Evolutionary conservation across 2,329 filamentous ascomycete species (phyloP).

Genomic region (Sporothrix dimorphospora): DNA sequence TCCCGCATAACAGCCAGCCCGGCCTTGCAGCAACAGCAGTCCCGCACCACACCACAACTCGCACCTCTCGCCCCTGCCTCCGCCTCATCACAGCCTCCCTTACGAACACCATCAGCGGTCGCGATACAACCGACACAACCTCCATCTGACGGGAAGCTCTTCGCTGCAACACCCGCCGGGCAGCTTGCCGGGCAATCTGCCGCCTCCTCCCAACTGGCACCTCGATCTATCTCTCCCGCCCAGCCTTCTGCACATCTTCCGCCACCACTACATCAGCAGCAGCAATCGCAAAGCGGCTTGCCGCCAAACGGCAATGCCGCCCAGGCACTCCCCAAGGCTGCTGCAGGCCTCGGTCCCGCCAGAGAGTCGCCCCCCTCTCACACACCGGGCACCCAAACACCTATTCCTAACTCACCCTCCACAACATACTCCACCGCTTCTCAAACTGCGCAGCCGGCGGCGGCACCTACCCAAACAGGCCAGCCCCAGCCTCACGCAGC

Average conservation of each 20-base stretch:
- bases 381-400: conserved; percentile 1
- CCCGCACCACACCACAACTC: conserved; percentile 13
- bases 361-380: background rate
- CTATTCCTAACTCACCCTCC: background rate
- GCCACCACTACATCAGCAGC: background rate
- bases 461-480: background rate
- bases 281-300: background rate
- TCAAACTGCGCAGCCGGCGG: background rate
- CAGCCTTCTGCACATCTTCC: background rate
- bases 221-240: conserved; percentile 19
- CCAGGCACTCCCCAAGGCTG: background rate
- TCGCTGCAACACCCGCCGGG: background rate
- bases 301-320: background rate
- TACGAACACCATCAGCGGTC: background rate
- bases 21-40: conserved; percentile 6
- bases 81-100: background rate
- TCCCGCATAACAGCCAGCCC: background rate
- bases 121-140: background rate
- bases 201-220: background rate
- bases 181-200: background rate
- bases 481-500: background rate
- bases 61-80: conserved; percentile 7
- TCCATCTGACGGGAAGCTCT: background rate
- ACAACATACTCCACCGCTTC: conserved; percentile 2
- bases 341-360: background rate